Evolutionary conservation across 768 basidiomycete species (phyloP).

Genomic region (Clathrus columnatus): DNA sequence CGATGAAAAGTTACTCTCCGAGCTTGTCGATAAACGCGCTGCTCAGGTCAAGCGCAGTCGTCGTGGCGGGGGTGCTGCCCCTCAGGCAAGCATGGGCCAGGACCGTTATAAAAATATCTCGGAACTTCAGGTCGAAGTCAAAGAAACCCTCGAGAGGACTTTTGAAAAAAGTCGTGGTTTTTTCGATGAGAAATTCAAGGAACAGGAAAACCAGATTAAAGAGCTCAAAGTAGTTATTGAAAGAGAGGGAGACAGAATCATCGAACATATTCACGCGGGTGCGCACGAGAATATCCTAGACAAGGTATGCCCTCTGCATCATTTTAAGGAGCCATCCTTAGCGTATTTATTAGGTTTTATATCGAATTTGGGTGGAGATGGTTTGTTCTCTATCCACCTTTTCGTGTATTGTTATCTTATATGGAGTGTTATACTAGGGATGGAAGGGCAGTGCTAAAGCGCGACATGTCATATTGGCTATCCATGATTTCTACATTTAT

Average conservation of each 20-base stretch:
- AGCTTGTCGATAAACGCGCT: not conserved
- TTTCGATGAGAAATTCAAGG: constrained; percentile 39
- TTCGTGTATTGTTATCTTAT: too few relatives aligned
- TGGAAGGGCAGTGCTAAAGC: not conserved
- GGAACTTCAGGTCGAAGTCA: constrained; percentile 20
- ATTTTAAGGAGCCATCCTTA: not conserved
- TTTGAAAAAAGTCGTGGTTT: constrained; percentile 31
- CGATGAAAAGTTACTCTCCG: not conserved
- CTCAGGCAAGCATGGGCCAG: not conserved
- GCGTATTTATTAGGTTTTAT: not conserved
- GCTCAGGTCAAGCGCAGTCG: not conserved
- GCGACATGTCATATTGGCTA: not conserved
- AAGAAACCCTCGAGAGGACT: constrained; percentile 15
- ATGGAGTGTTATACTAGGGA: too few relatives aligned
- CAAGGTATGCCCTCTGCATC: constrained; percentile 18
- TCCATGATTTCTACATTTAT: not conserved
- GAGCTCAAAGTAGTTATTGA: constrained; percentile 23
- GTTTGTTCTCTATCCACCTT: too few relatives aligned
- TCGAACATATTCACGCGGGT: constrained; percentile 31
- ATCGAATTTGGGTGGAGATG: not conserved
- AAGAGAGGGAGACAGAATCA: constrained; percentile 31
- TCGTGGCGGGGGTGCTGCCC: not conserved
- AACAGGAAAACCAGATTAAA: constrained; percentile 33
- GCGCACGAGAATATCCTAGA: constrained; percentile 39
- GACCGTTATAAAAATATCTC: not conserved